phyloP scores from a whole-genome alignment of 2,329 filamentous ascomycete genomes.

The Triangularia setosa region DNA sequence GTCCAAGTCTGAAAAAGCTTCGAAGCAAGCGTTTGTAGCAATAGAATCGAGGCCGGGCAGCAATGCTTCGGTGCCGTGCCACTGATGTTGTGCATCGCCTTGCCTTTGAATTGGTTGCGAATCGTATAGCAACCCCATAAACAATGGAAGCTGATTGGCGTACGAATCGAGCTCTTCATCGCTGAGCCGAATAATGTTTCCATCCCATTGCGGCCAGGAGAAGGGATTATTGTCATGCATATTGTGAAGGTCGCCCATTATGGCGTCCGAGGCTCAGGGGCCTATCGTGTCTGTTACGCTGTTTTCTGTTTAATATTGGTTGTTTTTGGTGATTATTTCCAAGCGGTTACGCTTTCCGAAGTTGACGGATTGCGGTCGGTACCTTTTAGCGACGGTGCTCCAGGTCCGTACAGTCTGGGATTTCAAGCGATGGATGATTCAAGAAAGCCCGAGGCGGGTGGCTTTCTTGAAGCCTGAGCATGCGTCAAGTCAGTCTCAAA shows the following conservation, averaged over 20 bases:
- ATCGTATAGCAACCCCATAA: too few species aligned
- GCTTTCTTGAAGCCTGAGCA: neutral
- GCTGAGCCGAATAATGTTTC: too few species aligned
- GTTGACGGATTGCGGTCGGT: neutral
- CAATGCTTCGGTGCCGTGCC: too few species aligned
- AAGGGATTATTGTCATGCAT: too few species aligned
- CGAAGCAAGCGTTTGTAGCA: too few species aligned
- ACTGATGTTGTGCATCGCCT: too few species aligned
- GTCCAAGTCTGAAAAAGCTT: neutral
- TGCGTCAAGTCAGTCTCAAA: neutral
- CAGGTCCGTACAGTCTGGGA: neutral
- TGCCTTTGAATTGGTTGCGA: too few species aligned
- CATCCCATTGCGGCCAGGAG: too few species aligned
- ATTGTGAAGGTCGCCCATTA: neutral
- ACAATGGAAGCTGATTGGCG: too few species aligned
- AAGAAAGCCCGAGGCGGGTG: neutral
- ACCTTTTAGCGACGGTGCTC: neutral
- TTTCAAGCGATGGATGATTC: neutral
- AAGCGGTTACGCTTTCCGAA: neutral
- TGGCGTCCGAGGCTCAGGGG: neutral
- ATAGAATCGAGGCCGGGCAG: too few species aligned
- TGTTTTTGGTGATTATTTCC: neutral
- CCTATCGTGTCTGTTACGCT: neutral
- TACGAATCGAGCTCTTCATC: too few species aligned
- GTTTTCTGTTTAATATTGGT: neutral